A percentile compares a stretch with the other conserved stretches of the same genome.
Evolutionary conservation across 306 rosid species (phyloP).

Genomic region (Prunus mongolica): DNA sequence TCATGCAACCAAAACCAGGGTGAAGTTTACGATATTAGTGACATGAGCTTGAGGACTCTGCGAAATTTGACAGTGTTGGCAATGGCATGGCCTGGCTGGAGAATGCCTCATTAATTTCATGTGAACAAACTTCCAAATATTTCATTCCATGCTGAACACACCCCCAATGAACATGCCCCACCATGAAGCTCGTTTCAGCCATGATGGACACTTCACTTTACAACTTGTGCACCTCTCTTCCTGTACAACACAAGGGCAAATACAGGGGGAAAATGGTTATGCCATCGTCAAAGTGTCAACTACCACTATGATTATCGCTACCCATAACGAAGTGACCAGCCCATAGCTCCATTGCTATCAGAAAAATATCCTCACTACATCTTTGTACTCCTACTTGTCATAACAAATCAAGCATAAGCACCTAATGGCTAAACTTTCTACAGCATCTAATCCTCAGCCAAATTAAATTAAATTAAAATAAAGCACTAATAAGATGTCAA

Average conservation of each 20-base stretch:
- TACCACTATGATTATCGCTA: slow-evolving; percentile 90
- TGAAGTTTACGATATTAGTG: slow-evolving; percentile 36
- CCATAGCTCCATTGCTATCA: slow-evolving; percentile 79
- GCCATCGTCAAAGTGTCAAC: slow-evolving; percentile 93
- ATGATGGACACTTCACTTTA: slow-evolving; percentile 91
- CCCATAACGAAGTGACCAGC: slow-evolving; percentile 70
- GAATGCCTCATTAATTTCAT: slow-evolving; percentile 35
- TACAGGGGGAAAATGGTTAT: slow-evolving; percentile 99
- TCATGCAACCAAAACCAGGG: slow-evolving; percentile 43
- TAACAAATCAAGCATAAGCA: slow-evolving; percentile 37
- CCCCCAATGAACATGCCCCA: slow-evolving; percentile 43
- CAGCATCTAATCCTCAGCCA: slow-evolving; percentile 17
- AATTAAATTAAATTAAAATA: neutral
- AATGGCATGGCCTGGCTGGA: slow-evolving; percentile 38
- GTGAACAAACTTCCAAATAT: slow-evolving; percentile 42
- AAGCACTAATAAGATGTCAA: slow-evolving; percentile 29
- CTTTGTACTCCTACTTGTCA: slow-evolving; percentile 56
- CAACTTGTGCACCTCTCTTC: slow-evolving; percentile 82
- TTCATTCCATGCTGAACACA: slow-evolving; percentile 57
- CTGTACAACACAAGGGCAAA: slow-evolving; percentile 99
- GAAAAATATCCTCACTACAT: slow-evolving; percentile 53
- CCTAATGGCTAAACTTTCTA: slow-evolving; percentile 37
- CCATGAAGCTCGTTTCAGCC: slow-evolving; percentile 66
- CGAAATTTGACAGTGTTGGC: slow-evolving; percentile 38
- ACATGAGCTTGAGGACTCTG: slow-evolving; percentile 45